These are phyloP conservation scores for Trametopsis cervina DNA, from an alignment of 768 basidiomycete species.

Conservation along the genomic window DNA sequence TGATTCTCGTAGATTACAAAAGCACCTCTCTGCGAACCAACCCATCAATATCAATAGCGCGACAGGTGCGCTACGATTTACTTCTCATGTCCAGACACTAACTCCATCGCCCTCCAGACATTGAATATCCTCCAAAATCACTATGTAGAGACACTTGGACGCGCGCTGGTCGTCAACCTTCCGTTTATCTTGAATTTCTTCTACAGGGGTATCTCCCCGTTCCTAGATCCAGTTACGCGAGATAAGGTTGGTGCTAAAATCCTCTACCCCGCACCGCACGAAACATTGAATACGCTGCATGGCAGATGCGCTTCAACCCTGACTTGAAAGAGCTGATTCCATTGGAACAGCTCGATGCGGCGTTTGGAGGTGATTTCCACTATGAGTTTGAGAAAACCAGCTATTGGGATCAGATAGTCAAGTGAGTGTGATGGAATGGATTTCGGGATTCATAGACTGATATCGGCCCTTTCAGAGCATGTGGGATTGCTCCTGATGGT, in stretches of 20 bases:
- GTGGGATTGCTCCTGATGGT: slow-evolving; percentile 26
- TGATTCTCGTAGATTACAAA: slow-evolving; percentile 83
- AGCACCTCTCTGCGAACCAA: slow-evolving; percentile 76
- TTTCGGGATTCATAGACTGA: no score
- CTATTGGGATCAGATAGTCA: slow-evolving; percentile 76
- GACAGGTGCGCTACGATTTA: slow-evolving; percentile 41
- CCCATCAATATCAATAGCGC: slow-evolving; percentile 74
- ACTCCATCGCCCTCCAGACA: slow-evolving; percentile 31
- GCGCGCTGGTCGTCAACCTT: slow-evolving; percentile 78
- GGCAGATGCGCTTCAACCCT: slow-evolving; percentile 85
- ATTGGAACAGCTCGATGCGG: slow-evolving; percentile 66
- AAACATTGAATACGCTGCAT: no score
- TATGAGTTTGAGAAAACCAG: slow-evolving; percentile 66
- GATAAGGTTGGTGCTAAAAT: slow-evolving; percentile 57
- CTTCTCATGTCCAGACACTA: neutral
- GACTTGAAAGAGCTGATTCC: slow-evolving; percentile 72
- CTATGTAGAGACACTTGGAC: slow-evolving; percentile 83
- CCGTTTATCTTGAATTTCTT: slow-evolving; percentile 69
- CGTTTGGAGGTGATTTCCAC: slow-evolving; percentile 73
- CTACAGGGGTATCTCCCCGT: slow-evolving; percentile 79
- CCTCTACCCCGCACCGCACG: no score
- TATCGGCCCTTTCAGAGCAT: no score
- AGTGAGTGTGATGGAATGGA: no score
- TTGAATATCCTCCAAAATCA: slow-evolving; percentile 81
- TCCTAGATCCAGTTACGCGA: slow-evolving; percentile 82